phyloP scores from a whole-genome alignment of 179 eudicot genomes.

The Vitellaria paradoxa region DNA sequence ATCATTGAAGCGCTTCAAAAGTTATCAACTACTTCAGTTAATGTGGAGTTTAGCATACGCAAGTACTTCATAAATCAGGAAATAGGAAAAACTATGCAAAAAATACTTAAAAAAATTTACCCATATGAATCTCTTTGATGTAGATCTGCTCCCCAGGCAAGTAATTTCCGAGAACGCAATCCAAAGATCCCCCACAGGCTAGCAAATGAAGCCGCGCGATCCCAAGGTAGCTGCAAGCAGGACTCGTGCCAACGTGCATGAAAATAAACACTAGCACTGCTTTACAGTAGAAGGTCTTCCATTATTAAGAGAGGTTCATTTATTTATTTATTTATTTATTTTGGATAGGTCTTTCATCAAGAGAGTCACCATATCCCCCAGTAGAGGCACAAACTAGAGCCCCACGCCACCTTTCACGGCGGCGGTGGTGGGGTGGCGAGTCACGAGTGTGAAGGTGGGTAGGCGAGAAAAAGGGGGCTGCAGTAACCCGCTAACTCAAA shows the following conservation, averaged over 20 bases:
- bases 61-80: no score
- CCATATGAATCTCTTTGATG: conserved; percentile 75
- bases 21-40: no score
- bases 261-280: neutral
- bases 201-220: conserved; percentile 82
- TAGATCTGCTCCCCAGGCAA: conserved; percentile 92
- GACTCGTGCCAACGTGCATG: neutral
- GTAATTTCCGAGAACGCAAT: conserved; percentile 69
- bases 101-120: conserved; percentile 26
- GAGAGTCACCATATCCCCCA: conserved; percentile 60
- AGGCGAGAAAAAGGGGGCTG: no score
- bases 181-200: conserved; percentile 79
- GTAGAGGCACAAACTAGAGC: conserved; percentile 86
- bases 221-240: conserved; percentile 9
- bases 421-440: conserved; percentile 17
- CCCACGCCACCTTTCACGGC: conserved; percentile 43
- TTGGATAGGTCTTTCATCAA: neutral
- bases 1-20: neutral
- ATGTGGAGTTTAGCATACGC: no score
- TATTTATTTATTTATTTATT: no score
- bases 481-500: no score
- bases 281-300: no score
- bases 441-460: neutral
- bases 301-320: no score
- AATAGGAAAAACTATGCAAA: no score